phyloP scores from a whole-genome alignment of 2,329 filamentous ascomycete genomes.

The Dothideomycetes sp. region DNA sequence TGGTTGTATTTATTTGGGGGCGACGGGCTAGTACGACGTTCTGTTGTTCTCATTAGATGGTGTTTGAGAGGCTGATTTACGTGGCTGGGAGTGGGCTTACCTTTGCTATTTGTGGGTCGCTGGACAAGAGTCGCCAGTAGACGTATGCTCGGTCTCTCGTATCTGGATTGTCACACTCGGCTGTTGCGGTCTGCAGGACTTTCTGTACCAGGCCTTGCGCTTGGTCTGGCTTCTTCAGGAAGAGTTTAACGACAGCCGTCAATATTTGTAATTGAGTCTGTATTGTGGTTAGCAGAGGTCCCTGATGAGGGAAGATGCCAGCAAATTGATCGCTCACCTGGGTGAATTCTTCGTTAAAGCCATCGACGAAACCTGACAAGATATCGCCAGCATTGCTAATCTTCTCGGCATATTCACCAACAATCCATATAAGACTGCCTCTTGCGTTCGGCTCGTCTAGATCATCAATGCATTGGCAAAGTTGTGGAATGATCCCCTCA shows the following conservation, averaged over 20 bases:
- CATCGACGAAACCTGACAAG: constrained; percentile 78
- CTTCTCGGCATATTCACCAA: constrained; percentile 98
- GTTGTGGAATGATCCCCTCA: constrained; percentile 90
- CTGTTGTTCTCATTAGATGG: constrained; percentile 34
- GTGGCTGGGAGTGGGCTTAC: constrained; percentile 29
- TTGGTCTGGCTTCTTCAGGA: constrained; percentile 90
- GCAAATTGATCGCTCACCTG: constrained; percentile 46
- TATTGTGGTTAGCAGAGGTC: constrained; percentile 22
- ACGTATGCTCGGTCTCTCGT: constrained; percentile 95
- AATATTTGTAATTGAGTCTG: constrained; percentile 96
- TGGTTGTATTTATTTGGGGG: constrained; percentile 87
- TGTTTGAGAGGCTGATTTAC: constrained; percentile 1
- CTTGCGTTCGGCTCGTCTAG: constrained; percentile 87
- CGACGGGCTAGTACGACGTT: constrained; percentile 88
- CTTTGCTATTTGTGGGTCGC: constrained; percentile 83
- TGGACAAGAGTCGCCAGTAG: constrained; percentile 93
- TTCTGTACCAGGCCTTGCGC: constrained; percentile 88
- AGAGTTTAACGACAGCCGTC: constrained; percentile 93
- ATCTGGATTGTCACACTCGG: constrained; percentile 94
- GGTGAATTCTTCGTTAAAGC: constrained; percentile 91
- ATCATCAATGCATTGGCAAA: constrained; percentile 95
- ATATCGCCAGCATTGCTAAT: constrained; percentile 98
- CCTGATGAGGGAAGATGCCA: neutral
- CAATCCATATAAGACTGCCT: constrained; percentile 93
- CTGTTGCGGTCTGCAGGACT: constrained; percentile 83